These are phyloP conservation scores for Harrya chromipes DNA, from an alignment of 768 basidiomycete genomes.

Conservation along the genomic window DNA sequence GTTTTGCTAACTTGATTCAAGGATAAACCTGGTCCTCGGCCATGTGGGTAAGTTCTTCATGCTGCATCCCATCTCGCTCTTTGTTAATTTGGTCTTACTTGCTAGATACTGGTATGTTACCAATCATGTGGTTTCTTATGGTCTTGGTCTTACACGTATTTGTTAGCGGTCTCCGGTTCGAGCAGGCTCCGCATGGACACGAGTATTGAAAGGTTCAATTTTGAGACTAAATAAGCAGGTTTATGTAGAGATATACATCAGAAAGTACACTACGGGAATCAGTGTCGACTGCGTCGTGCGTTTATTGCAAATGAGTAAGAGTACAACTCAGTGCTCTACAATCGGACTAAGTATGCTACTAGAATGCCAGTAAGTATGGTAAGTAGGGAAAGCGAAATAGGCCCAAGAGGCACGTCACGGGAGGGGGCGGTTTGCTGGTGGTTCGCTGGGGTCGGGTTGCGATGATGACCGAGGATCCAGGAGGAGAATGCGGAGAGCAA, in stretches of 20 bases:
- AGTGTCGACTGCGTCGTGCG: conserved; percentile 14
- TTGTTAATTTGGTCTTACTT: conserved; percentile 11
- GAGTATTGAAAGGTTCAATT: conserved; percentile 25
- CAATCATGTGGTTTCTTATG: neutral
- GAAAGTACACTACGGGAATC: conserved; percentile 6
- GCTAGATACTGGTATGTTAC: conserved; percentile 47
- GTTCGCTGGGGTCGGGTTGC: conserved; percentile 17
- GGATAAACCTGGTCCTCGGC: conserved; percentile 85
- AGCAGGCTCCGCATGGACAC: conserved; percentile 75
- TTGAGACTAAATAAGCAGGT: neutral
- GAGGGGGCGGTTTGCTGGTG: conserved; percentile 1
- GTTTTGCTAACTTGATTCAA: conserved; percentile 28
- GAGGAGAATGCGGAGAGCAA: conserved; percentile 20
- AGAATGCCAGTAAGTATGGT: conserved; percentile 31
- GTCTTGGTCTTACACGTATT: conserved; percentile 1
- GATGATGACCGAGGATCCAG: conserved; percentile 22
- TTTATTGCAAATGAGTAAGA: conserved; percentile 29
- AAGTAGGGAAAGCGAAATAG: conserved; percentile 21
- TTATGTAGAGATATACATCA: conserved; percentile 14
- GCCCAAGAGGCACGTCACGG: conserved; percentile 14
- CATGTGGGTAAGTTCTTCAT: conserved; percentile 76
- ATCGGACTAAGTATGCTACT: conserved; percentile 31
- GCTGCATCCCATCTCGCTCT: neutral
- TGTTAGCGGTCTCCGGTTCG: conserved; percentile 81
- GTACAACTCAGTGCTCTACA: conserved; percentile 34